Conservation (phyloP, 352 stramenopile genomes). For the Phytophthora colocasiae region DNA sequence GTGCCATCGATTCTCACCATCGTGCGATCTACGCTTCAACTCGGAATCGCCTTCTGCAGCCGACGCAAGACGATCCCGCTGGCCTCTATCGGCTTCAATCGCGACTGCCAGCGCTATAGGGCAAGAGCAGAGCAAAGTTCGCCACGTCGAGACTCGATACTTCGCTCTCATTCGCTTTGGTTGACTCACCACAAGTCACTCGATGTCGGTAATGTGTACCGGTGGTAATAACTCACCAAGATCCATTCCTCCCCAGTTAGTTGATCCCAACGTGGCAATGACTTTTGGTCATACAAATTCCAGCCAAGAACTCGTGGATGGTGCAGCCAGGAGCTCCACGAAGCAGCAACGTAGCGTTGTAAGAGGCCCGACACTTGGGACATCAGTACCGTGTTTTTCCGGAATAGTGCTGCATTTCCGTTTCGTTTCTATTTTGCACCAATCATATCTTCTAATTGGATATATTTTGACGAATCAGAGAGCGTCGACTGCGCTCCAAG, state of each 20-base stretch:
- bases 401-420: constrained; percentile 19
- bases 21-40: constrained; percentile 10
- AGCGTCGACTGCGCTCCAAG: not conserved
- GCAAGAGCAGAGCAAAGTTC: constrained; percentile 13
- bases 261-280: constrained; percentile 10
- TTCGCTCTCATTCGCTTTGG: not conserved
- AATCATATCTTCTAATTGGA: constrained; percentile 8
- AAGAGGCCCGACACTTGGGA: constrained; percentile 9
- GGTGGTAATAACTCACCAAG: constrained; percentile 2
- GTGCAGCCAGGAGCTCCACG: constrained; percentile 11
- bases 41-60: constrained; percentile 1
- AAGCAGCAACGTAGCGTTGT: constrained; percentile 28
- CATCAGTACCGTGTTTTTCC: not conserved
- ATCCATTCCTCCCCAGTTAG: not conserved
- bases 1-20: constrained; percentile 17
- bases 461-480: constrained; percentile 34
- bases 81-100: constrained; percentile 24
- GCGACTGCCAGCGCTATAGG: constrained; percentile 11
- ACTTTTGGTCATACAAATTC: not conserved
- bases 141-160: constrained; percentile 12
- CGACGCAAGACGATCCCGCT: constrained; percentile 15
- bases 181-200: too few species aligned
- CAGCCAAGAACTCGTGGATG: constrained; percentile 22
- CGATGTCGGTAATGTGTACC: too few species aligned
- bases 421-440: constrained; percentile 29